A percentile compares a stretch with the other conserved stretches of the same genome.
Conservation (phyloP, 768 basidiomycete species). For the Lactarius evosmus region DNA sequence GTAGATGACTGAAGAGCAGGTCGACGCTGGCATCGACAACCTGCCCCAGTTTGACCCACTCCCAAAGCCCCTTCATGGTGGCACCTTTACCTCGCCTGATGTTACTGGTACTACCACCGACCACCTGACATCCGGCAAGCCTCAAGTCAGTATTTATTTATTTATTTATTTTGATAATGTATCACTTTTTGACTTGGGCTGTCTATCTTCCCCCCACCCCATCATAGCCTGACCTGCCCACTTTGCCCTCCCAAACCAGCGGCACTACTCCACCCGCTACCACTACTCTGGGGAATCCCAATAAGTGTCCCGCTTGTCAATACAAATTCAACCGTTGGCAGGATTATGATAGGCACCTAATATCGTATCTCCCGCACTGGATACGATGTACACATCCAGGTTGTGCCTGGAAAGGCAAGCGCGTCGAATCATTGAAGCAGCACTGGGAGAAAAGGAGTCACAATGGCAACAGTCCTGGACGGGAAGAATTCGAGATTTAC, state of each 20-base stretch:
- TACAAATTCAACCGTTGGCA: neutral
- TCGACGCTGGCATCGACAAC: no score
- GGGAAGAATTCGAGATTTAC: neutral
- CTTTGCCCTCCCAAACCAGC: neutral
- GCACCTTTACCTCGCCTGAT: no score
- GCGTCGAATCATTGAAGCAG: neutral
- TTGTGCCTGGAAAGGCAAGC: conserved; percentile 1
- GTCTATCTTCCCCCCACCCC: neutral
- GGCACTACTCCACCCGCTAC: neutral
- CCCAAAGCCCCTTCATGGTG: no score
- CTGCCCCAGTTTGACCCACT: no score
- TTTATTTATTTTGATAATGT: no score
- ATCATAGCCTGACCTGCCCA: neutral
- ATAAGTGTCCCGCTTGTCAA: neutral
- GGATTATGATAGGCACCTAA: neutral
- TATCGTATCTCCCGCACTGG: neutral
- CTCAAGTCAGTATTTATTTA: no score
- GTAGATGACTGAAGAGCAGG: neutral
- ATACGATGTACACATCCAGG: neutral
- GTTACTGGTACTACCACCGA: no score
- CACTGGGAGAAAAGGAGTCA: neutral
- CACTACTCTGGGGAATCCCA: neutral
- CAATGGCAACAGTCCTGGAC: no score
- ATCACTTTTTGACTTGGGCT: no score
- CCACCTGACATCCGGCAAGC: no score